These are phyloP conservation scores for Gossypium australe DNA, from an alignment of 345 rosid genomes.

Conservation along the genomic window DNA sequence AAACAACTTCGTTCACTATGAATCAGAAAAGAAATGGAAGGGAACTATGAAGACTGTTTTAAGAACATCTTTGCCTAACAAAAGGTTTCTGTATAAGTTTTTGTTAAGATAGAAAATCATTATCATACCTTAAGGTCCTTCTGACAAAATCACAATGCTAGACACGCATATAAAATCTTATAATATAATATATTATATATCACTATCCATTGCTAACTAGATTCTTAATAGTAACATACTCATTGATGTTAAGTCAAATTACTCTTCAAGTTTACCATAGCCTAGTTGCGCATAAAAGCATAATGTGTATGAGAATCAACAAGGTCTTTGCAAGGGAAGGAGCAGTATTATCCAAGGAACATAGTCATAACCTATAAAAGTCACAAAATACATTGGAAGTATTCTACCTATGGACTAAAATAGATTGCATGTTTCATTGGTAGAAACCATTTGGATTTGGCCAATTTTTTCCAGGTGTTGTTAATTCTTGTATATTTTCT, in stretches of 20 bases:
- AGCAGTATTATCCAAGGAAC: background rate
- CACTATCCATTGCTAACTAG: background rate
- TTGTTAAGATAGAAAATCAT: background rate
- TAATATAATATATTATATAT: background rate
- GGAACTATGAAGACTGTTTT: background rate
- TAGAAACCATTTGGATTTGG: background rate
- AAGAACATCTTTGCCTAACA: background rate
- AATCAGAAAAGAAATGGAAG: background rate
- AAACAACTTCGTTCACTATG: background rate
- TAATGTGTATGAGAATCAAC: background rate
- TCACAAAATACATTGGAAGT: background rate
- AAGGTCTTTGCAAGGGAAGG: background rate
- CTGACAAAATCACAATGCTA: background rate
- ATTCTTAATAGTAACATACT: background rate
- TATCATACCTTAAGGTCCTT: background rate
- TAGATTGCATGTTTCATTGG: background rate
- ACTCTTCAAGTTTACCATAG: background rate
- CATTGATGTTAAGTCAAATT: background rate
- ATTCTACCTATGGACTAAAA: background rate
- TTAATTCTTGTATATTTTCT: background rate
- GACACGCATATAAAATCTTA: background rate
- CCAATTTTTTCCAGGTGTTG: background rate
- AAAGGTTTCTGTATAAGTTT: background rate
- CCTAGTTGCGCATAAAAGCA: background rate
- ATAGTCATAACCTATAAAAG: background rate